Evolutionary conservation across 495 filamentous ascomycete species (phyloP).

Genomic region (Immersiella caudata): DNA sequence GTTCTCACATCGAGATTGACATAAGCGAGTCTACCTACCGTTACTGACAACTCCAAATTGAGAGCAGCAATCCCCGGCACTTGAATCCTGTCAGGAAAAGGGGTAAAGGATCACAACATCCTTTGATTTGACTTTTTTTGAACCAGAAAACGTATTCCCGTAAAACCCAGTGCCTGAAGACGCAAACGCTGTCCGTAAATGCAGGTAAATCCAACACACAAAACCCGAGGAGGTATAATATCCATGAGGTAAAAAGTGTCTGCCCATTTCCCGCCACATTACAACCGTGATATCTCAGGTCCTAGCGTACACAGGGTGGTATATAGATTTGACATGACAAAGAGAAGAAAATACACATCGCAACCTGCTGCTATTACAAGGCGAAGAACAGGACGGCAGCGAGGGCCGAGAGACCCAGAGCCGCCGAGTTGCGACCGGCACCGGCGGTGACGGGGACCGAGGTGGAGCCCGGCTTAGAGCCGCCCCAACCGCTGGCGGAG

Average conservation of each 20-base stretch:
- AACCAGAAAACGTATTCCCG: neutral
- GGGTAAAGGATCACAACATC: neutral
- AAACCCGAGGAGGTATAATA: neutral
- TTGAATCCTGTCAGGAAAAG: neutral
- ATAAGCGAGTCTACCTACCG: neutral
- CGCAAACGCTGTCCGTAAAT: neutral
- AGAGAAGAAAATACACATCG: slow-evolving; percentile 9
- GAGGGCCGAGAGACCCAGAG: slow-evolving; percentile 29
- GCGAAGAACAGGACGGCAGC: slow-evolving; percentile 31
- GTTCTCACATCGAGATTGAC: neutral
- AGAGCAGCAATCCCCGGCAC: neutral
- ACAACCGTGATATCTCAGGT: neutral
- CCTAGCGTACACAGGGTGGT: neutral
- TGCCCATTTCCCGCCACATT: slow-evolving; percentile 11
- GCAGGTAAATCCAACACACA: neutral
- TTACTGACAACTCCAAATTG: neutral
- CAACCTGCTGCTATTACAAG: slow-evolving; percentile 21
- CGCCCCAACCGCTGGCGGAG: neutral
- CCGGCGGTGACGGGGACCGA: slow-evolving; percentile 30
- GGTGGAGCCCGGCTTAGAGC: neutral
- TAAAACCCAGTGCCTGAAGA: neutral
- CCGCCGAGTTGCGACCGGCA: slow-evolving; percentile 34
- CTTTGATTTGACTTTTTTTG: neutral
- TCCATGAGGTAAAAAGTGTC: neutral
- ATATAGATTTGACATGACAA: slow-evolving; percentile 7